These are phyloP conservation scores for Penicillium fuscoglaucum DNA, from an alignment of 2,329 filamentous ascomycete species.

Conservation along the genomic window DNA sequence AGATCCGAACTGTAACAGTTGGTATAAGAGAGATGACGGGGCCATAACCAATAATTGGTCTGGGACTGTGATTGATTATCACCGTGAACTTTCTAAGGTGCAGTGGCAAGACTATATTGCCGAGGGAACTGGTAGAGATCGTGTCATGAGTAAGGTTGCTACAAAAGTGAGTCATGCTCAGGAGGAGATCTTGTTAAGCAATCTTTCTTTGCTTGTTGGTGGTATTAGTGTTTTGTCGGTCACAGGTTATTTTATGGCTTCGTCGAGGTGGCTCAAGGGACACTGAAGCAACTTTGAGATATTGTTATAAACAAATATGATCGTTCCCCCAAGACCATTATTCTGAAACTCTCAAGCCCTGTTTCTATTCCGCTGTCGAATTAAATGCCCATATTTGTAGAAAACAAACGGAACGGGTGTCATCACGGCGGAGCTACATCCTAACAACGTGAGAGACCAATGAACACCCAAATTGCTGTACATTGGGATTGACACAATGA, in stretches of 20 bases:
- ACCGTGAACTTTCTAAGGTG: constrained; percentile 41
- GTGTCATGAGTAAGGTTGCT: constrained; percentile 26
- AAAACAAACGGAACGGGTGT: background rate
- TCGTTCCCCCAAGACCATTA: background rate
- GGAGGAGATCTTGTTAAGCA: constrained; percentile 39
- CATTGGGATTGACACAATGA: background rate
- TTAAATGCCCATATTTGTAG: background rate
- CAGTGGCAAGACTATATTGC: constrained; percentile 35
- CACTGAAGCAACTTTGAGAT: background rate
- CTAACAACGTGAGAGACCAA: background rate
- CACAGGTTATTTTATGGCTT: constrained; percentile 16
- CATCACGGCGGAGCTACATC: background rate
- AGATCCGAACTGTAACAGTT: constrained; percentile 55
- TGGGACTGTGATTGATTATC: constrained; percentile 57
- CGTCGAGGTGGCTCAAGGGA: constrained; percentile 2
- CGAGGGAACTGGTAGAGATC: constrained; percentile 27
- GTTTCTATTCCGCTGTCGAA: background rate
- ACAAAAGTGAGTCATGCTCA: constrained; percentile 34
- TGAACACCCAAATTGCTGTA: background rate
- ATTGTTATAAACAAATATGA: background rate
- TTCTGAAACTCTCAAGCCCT: background rate
- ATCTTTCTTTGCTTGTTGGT: constrained; percentile 61
- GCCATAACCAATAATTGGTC: constrained; percentile 60
- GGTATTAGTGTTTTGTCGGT: constrained; percentile 69
- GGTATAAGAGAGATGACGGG: constrained; percentile 59